phyloP scores from a whole-genome alignment of 768 basidiomycete genomes.

The Suillus subaureus region DNA sequence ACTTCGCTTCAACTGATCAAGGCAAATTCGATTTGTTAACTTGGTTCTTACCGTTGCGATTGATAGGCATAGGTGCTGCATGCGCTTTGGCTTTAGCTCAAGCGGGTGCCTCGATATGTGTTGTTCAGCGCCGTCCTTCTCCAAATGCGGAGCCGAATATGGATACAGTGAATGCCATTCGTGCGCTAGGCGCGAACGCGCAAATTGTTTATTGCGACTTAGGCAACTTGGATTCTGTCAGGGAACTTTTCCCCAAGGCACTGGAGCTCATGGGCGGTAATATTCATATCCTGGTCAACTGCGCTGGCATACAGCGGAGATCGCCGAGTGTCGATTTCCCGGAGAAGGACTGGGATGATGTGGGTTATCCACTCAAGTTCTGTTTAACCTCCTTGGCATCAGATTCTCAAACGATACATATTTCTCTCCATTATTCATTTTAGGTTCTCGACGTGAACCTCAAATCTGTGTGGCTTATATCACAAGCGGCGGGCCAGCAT shows the following conservation, averaged over 20 bases:
- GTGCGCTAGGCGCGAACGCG: slow-evolving; percentile 34
- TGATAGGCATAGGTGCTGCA: slow-evolving; percentile 54
- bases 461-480: slow-evolving; percentile 83
- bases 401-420: slow-evolving; percentile 12
- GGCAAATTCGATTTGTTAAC: slow-evolving; percentile 8
- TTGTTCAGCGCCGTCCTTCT: slow-evolving; percentile 48
- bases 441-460: slow-evolving; percentile 88
- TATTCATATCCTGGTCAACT: slow-evolving; percentile 70
- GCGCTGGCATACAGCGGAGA: slow-evolving; percentile 63
- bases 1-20: slow-evolving; percentile 19
- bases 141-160: slow-evolving; percentile 35
- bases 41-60: slow-evolving; percentile 2
- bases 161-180: slow-evolving; percentile 39
- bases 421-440: slow-evolving; percentile 13
- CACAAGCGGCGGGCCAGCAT: slow-evolving; percentile 85
- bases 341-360: slow-evolving; percentile 74
- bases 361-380: slow-evolving; percentile 42
- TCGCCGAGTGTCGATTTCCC: slow-evolving; percentile 65
- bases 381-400: slow-evolving; percentile 15
- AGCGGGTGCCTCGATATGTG: slow-evolving; percentile 53
- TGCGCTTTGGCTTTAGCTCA: slow-evolving; percentile 57
- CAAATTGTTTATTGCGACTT: slow-evolving; percentile 61
- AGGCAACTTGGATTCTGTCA: slow-evolving; percentile 50
- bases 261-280: slow-evolving; percentile 50
- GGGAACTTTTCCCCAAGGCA: slow-evolving; percentile 49